Evolutionary conservation across 805 yeast species (phyloP), one percentile per base, ranked within the genome.

Genomic region (Suhomyces kilbournensis): DNA sequence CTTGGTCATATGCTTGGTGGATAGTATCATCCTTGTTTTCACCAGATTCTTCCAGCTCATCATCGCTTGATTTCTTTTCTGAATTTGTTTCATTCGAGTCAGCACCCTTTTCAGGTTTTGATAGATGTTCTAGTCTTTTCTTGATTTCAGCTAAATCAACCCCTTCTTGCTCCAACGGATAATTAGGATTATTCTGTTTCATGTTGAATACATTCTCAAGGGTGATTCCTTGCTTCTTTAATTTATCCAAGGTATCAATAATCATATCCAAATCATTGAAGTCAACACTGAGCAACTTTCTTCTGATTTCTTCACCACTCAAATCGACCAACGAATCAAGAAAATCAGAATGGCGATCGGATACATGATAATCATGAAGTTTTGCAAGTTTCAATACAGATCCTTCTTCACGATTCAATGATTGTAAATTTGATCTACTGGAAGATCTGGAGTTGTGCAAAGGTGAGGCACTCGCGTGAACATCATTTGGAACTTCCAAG

Each of bases 321-420:
- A 66, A 51, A 3, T 57, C 55, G 3, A 53, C 53, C 30, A 63
- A 59, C 7, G 52, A 44, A 14, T 55, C 49, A 10, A 56, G 46
- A 22, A 54, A 48, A 17, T 47, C 44, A 7, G 50, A 44, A 17
- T 49, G 49, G 12, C 40, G 46, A 15, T 50, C 47, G 5, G 53
- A 10, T 7, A 35, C 7, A 44, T 59, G 63, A 47, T 47, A 67
- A 44, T 64, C 66, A 23, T 60, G 63, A 23, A 70, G 59, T 52
- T 62, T 65, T 58, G 64, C 61, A 39, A 74, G 59, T 58, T 69
- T 75, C 66, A 74, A 63, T 7, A 69, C 65, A 12, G 74, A 68
- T 5, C 79, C 80, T 61, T 76, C 80, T 52, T 73, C 72, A 51
- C 67, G 66, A 50, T 75, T 72, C 50, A 74, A 58, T 8, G 63